A percentile compares a stretch with the other conserved stretches of the same genome.
Evolutionary conservation across 176 grass and related monocot genomes (phyloP).

Genomic region (Triticum timopheevii): DNA sequence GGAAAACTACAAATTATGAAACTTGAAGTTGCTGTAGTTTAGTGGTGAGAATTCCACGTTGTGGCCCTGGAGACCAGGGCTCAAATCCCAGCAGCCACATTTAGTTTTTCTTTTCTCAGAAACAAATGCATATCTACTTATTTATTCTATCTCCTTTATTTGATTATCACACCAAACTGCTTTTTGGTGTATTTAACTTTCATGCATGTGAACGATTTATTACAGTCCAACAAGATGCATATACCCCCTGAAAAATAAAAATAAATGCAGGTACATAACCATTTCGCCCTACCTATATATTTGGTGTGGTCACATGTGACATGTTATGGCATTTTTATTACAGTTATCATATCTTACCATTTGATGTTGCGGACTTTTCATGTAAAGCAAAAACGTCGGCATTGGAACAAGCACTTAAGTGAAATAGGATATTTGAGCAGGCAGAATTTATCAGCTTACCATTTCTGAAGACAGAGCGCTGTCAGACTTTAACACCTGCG

Average conservation of each 20-base stretch:
- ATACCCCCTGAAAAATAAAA: too few relatives aligned
- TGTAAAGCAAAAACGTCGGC: neutral
- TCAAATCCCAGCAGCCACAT: slow-evolving; percentile 87
- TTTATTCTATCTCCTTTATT: neutral
- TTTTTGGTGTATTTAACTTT: neutral
- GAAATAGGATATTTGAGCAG: neutral
- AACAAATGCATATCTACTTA: neutral
- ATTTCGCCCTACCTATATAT: too few relatives aligned
- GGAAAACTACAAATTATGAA: neutral
- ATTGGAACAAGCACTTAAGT: neutral
- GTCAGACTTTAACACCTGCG: slow-evolving; percentile 78
- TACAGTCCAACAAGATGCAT: too few relatives aligned
- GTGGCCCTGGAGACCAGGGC: slow-evolving; percentile 89
- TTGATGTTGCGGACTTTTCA: neutral
- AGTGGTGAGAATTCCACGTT: slow-evolving; percentile 95
- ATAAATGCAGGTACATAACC: too few relatives aligned
- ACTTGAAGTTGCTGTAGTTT: slow-evolving; percentile 57
- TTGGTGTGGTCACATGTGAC: too few relatives aligned
- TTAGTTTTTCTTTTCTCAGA: neutral
- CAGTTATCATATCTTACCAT: neutral
- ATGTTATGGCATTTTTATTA: too few relatives aligned
- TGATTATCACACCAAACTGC: neutral
- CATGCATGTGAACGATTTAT: neutral
- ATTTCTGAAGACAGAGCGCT: slow-evolving; percentile 77
- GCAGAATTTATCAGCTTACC: slow-evolving; percentile 48